These are phyloP conservation scores for Grifola frondosa DNA, from an alignment of 1,284 basidiomycete genomes.

Conservation along the genomic window DNA sequence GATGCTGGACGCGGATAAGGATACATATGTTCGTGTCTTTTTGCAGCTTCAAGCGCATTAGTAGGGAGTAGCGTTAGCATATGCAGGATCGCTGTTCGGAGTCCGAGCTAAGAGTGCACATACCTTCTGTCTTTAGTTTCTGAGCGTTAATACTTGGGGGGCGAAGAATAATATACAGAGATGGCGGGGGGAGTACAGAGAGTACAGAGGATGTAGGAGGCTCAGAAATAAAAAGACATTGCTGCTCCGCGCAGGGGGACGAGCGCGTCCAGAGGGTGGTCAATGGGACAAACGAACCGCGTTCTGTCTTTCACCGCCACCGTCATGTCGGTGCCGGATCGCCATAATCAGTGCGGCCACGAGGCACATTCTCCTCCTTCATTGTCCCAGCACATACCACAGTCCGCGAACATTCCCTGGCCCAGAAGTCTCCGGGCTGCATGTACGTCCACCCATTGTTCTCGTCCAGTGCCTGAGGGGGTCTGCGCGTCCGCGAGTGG, in stretches of 20 bases:
- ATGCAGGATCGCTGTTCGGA: too few species aligned
- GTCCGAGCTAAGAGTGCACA: too few species aligned
- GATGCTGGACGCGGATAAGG: background rate
- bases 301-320: constrained; percentile 1
- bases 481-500: too few species aligned
- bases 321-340: constrained; percentile 5
- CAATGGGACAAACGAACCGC: background rate
- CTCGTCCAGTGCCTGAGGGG: too few species aligned
- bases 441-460: too few species aligned
- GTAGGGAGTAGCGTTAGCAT: too few species aligned
- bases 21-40: constrained; percentile 1
- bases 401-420: too few species aligned
- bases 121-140: too few species aligned
- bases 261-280: background rate
- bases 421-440: too few species aligned
- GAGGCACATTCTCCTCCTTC: too few species aligned
- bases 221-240: constrained; percentile 2
- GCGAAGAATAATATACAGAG: constrained; percentile 2
- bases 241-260: background rate
- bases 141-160: background rate
- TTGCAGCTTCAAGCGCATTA: background rate
- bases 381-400: too few species aligned
- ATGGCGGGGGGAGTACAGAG: background rate
- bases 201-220: background rate
- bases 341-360: constrained; percentile 6